phyloP scores from a whole-genome alignment of 129 eudicot genomes.

The Pulicaria dysenterica region DNA sequence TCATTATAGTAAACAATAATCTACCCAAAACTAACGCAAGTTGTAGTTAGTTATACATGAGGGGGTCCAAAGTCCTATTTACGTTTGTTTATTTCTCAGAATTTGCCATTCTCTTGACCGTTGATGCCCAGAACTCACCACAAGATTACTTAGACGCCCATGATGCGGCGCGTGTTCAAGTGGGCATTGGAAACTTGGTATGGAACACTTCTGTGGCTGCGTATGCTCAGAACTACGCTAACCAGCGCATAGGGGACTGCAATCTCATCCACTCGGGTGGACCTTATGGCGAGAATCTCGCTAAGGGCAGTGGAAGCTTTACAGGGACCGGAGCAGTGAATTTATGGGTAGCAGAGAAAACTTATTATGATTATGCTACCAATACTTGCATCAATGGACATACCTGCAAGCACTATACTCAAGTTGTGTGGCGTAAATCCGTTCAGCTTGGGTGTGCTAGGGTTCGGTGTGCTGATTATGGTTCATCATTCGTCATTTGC shows the following conservation, averaged over 20 bases:
- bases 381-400: constrained; percentile 41
- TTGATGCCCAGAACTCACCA: constrained; percentile 12
- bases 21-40: not conserved
- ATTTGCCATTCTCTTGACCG: not conserved
- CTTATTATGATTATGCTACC: constrained; percentile 27
- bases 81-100: constrained; percentile 1
- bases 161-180: constrained; percentile 7
- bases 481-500: constrained; percentile 41
- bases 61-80: not conserved
- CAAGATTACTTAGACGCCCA: constrained; percentile 10
- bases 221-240: constrained; percentile 20
- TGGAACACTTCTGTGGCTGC: constrained; percentile 23
- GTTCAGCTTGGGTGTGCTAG: constrained; percentile 51
- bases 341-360: constrained; percentile 23
- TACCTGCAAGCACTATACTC: constrained; percentile 55
- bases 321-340: constrained; percentile 20
- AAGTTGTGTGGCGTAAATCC: constrained; percentile 54
- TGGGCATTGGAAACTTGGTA: constrained; percentile 11
- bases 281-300: constrained; percentile 27
- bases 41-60: constrained; percentile 4
- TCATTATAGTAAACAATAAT: not conserved
- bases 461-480: constrained; percentile 37
- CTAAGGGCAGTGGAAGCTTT: constrained; percentile 8
- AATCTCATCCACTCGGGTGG: constrained; percentile 13
- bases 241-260: constrained; percentile 14